Evolutionary conservation across 2,329 filamentous ascomycete genomes (phyloP), one percentile per base, ranked within the genome.

Genomic region (Botrytis fabae): DNA sequence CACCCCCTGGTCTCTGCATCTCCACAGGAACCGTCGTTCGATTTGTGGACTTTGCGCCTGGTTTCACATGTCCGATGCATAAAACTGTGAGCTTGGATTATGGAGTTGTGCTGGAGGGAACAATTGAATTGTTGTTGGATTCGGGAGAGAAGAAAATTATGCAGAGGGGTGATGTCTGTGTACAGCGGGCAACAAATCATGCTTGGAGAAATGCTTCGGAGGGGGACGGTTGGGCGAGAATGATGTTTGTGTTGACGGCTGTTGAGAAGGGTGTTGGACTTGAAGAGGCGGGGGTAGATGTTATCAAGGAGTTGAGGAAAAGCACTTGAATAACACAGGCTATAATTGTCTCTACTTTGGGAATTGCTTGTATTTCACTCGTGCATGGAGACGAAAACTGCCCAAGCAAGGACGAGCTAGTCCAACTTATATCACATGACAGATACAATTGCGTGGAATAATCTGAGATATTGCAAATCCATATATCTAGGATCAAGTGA

Each of bases 101-200:
- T 68, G 80, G 78, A 25, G 78, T 83, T 44, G 81, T 86, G 25
- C 25, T 85, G 12, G 78, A 80, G 12, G 84, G 84, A 2, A 80
- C 81, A 71, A 81, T 85, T 9, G 82, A 83, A 6, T 75, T 84
- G n/a, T 76, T 73, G 8, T 79, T 86, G 1, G 84, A 85, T 73
- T 77, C 79, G 5, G 83, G 84, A 9, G 83, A 83, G 70, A 82
- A 81, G 76, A 83, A 77, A 74, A 79, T 79, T 0, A 66, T 85
- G 44, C 73, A 75, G n/a, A 77, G 79, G 2, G 84, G 84, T 7
- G 84, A 86, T 73, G 75, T 83, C 25, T 79, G 84, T 65, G 80
- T 85, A 0, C 83, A 85, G 75, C 79, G 83, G 63, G 85, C 84
- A 0, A 82, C 81, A 14, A 85, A 83, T 71, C 85, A 87, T 77